A percentile compares a stretch with the other conserved stretches of the same genome.
Conservation (phyloP, 208 protist genomes). For the Leishmania tropica region DNA sequence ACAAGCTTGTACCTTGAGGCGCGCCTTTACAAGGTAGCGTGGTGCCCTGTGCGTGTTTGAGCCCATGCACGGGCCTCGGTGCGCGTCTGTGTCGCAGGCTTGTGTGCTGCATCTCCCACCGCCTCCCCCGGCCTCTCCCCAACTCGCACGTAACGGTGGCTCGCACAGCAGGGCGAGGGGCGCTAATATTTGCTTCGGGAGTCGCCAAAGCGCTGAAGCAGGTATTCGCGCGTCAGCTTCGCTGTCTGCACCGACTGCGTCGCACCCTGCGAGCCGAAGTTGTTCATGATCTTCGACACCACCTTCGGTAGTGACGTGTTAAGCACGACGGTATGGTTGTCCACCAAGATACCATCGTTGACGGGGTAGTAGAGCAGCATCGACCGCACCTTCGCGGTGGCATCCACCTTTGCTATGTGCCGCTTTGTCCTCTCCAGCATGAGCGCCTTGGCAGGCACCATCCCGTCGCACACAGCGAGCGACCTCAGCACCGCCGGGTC, state of each 20-base stretch:
- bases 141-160: not conserved
- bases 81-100: not conserved
- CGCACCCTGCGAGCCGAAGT: slow-evolving; percentile 80
- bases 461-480: slow-evolving; percentile 66
- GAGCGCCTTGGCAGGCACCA: slow-evolving; percentile 75
- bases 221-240: slow-evolving; percentile 77
- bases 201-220: slow-evolving; percentile 68
- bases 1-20: not conserved
- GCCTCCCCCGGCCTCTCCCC: not conserved
- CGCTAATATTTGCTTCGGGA: slow-evolving; percentile 23
- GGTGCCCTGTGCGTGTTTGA: not conserved
- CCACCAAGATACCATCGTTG: slow-evolving; percentile 82
- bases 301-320: slow-evolving; percentile 85
- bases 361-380: slow-evolving; percentile 89
- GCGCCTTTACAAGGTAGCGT: not conserved
- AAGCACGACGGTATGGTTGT: slow-evolving; percentile 82
- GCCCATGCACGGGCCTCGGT: not conserved
- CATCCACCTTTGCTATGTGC: slow-evolving; percentile 74
- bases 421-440: slow-evolving; percentile 91
- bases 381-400: slow-evolving; percentile 87
- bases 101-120: not conserved
- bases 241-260: slow-evolving; percentile 73
- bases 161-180: not conserved
- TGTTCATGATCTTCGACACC: slow-evolving; percentile 79
- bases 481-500: slow-evolving; percentile 52